phyloP scores from a whole-genome alignment of 768 basidiomycete genomes.

The Boletus vermiculosoides region DNA sequence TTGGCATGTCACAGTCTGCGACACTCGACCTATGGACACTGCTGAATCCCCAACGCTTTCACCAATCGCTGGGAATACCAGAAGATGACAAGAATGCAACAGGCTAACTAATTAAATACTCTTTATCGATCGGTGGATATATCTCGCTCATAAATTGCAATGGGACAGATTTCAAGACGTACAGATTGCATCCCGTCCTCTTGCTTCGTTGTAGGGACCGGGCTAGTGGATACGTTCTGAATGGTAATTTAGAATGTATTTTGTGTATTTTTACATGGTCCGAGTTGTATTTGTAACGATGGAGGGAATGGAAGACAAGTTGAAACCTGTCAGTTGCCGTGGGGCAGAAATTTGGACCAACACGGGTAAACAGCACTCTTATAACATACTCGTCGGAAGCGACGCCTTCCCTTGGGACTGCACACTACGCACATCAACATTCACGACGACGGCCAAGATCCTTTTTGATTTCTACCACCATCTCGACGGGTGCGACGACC shows the following conservation, averaged over 20 bases:
- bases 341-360: constrained; percentile 12
- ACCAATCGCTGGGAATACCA: neutral
- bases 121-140: constrained; percentile 18
- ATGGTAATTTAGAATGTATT: neutral
- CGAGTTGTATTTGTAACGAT: constrained; percentile 23
- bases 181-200: constrained; percentile 2
- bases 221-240: constrained; percentile 8
- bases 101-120: constrained; percentile 13
- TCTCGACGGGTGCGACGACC: constrained; percentile 10
- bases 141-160: constrained; percentile 16
- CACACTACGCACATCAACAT: constrained; percentile 4
- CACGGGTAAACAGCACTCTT: constrained; percentile 21
- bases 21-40: constrained; percentile 8
- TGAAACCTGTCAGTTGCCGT: constrained; percentile 5
- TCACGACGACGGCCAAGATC: constrained; percentile 8
- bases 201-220: constrained; percentile 15
- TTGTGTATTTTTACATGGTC: constrained; percentile 24
- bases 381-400: neutral
- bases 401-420: neutral
- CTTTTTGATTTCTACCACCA: neutral
- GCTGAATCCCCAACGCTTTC: constrained; percentile 4
- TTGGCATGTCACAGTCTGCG: constrained; percentile 15
- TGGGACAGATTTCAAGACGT: constrained; percentile 12
- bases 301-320: neutral
- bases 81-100: constrained; percentile 4